These are phyloP conservation scores for Solanum chiquidenum DNA, from an alignment of 257 asterid genomes.

Conservation along the genomic window DNA sequence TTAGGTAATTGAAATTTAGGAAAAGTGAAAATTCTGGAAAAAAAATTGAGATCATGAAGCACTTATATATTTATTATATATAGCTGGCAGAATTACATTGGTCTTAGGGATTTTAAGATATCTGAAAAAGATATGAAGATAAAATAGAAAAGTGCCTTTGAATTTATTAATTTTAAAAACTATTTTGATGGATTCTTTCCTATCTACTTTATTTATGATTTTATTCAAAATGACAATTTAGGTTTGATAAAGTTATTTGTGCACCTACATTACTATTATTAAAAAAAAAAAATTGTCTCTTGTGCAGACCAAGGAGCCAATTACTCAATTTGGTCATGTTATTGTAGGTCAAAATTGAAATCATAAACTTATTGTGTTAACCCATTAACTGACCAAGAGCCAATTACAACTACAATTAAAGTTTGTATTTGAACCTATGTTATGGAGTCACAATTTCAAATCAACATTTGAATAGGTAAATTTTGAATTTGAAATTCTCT, in stretches of 20 bases:
- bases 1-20: neutral
- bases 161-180: neutral
- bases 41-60: neutral
- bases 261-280: neutral
- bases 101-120: neutral
- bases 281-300: too few relatives aligned
- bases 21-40: neutral
- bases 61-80: neutral
- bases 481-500: too few relatives aligned
- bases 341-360: neutral
- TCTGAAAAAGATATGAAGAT: neutral
- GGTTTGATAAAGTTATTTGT: neutral
- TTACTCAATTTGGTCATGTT: neutral
- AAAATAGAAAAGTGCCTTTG: neutral
- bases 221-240: neutral
- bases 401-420: neutral
- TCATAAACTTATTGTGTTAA: neutral
- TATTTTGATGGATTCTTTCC: neutral
- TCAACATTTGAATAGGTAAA: too few relatives aligned
- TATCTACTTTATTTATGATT: neutral
- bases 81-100: neutral
- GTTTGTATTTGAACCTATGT: neutral
- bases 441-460: too few relatives aligned
- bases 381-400: neutral
- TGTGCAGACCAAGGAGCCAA: neutral